Percentiles rank a stretch among this genome's conserved stretches.
phyloP scores from a whole-genome alignment of 164 flowering plant genomes.

The Pachysandra terminalis region DNA sequence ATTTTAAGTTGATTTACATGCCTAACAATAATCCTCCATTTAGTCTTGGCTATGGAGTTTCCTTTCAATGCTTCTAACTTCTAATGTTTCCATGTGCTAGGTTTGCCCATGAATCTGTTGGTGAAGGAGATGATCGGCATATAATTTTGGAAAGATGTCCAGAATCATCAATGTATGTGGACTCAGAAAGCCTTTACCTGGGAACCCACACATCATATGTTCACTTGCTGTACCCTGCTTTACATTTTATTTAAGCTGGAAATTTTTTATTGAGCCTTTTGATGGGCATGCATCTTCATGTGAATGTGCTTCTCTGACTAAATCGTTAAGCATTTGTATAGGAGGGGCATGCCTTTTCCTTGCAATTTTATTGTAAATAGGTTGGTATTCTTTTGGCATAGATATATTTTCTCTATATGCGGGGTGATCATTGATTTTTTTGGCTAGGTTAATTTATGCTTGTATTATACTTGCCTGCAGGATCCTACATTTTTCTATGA shows the following conservation, averaged over 20 bases:
- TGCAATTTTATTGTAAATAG: neutral
- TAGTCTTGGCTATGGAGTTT: neutral
- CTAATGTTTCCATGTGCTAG: conserved; percentile 32
- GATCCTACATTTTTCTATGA: too few species aligned
- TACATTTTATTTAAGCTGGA: too few species aligned
- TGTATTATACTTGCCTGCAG: too few species aligned
- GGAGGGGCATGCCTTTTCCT: neutral
- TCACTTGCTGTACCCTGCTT: neutral
- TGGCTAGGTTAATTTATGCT: too few species aligned
- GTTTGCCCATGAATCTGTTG: conserved; percentile 87
- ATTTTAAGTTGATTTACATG: neutral
- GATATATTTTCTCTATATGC: too few species aligned
- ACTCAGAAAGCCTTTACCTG: neutral
- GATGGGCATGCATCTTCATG: neutral
- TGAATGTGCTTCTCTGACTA: neutral
- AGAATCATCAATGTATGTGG: conserved; percentile 71
- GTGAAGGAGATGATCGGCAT: conserved; percentile 90
- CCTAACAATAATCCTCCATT: neutral
- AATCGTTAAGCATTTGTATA: too few species aligned
- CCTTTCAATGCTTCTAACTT: neutral
- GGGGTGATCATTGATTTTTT: too few species aligned
- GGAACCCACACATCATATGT: neutral
- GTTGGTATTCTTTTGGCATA: too few species aligned
- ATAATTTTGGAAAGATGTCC: conserved; percentile 72
- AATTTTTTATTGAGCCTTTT: too few species aligned